phyloP scores from a whole-genome alignment of 2,329 filamentous ascomycete genomes.

The Trichoderma sp. region DNA sequence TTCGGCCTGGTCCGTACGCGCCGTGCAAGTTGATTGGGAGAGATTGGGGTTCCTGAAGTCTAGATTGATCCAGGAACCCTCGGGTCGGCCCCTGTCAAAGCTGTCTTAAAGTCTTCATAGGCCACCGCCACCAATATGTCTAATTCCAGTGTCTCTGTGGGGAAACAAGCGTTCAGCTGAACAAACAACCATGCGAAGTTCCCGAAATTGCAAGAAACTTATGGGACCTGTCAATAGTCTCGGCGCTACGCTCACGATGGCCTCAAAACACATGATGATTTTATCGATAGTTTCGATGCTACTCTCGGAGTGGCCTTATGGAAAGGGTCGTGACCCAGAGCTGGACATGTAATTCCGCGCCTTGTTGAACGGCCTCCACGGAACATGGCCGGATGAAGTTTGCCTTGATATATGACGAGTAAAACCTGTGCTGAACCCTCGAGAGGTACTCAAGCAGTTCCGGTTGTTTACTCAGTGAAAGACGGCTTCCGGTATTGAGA shows the following conservation, averaged over 20 bases:
- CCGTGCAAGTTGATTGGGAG: background rate
- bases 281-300: background rate
- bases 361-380: background rate
- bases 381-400: background rate
- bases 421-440: background rate
- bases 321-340: background rate
- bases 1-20: background rate
- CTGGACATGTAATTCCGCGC: background rate
- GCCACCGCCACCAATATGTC: background rate
- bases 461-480: background rate
- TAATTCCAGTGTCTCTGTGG: background rate
- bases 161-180: background rate
- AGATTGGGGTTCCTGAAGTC: background rate
- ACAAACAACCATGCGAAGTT: background rate
- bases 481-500: background rate
- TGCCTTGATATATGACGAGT: background rate
- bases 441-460: background rate
- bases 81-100: background rate
- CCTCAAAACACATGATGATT: background rate
- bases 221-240: constrained; percentile 7
- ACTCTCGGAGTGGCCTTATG: background rate
- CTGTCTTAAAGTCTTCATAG: background rate
- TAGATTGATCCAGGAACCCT: background rate
- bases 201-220: background rate
- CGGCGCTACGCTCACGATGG: background rate